phyloP scores from a whole-genome alignment of 768 basidiomycete species.

The Kwoniella bestiolae region DNA sequence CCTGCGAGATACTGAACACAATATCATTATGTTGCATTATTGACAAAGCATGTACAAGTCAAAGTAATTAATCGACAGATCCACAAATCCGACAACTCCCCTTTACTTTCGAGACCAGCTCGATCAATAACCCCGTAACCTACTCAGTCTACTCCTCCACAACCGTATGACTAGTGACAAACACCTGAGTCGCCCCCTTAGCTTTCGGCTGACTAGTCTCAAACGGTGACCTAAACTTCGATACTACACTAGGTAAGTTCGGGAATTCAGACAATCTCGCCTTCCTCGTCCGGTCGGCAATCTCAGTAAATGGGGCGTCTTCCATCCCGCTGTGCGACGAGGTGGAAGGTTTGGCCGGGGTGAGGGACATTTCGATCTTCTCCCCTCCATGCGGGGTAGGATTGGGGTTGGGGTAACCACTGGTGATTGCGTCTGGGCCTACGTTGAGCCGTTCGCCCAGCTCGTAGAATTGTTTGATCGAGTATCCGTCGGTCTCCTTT shows the following conservation, averaged over 20 bases:
- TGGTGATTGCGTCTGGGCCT: slow-evolving; percentile 27
- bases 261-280: slow-evolving; percentile 27
- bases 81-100: no score
- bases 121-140: background rate
- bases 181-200: slow-evolving; percentile 28
- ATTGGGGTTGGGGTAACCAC: background rate
- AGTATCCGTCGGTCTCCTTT: slow-evolving; percentile 5
- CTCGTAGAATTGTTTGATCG: slow-evolving; percentile 28
- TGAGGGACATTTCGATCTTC: slow-evolving; percentile 20
- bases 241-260: slow-evolving; percentile 24
- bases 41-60: no score
- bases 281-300: slow-evolving; percentile 15
- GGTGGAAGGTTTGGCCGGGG: background rate
- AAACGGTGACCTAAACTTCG: slow-evolving; percentile 31
- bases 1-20: no score
- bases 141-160: slow-evolving; percentile 13
- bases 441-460: slow-evolving; percentile 45
- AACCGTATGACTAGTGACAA: slow-evolving; percentile 30
- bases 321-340: background rate
- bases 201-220: slow-evolving; percentile 15
- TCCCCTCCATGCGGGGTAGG: background rate
- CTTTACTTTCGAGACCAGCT: background rate
- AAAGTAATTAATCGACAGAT: no score
- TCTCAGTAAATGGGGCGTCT: slow-evolving; percentile 28
- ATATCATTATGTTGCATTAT: no score